Conservation (phyloP, 768 basidiomycete species). For the Mycena amicta region DNA sequence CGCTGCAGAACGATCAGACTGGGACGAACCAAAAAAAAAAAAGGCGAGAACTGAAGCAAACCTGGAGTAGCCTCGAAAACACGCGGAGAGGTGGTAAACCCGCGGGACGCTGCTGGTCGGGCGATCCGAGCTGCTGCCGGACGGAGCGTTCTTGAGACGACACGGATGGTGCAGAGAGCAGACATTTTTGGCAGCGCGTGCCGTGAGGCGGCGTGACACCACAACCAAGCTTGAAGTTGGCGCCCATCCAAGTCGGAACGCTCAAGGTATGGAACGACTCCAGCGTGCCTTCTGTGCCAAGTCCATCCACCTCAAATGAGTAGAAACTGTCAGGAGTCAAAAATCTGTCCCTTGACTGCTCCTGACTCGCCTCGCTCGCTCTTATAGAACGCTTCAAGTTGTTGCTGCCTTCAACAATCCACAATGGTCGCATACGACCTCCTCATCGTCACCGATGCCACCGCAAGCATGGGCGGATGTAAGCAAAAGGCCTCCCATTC, state of each 20-base stretch:
- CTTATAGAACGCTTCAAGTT: background rate
- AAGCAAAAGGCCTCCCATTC: conserved; percentile 1
- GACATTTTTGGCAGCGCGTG: no score
- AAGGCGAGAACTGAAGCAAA: background rate
- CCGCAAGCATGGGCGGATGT: conserved; percentile 29
- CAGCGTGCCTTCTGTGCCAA: no score
- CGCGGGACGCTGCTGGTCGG: background rate
- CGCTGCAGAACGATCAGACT: conserved; percentile 26
- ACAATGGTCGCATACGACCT: conserved; percentile 21
- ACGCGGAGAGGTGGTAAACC: background rate
- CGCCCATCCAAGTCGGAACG: no score
- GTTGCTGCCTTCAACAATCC: background rate
- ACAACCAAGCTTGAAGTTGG: no score
- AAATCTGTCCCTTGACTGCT: background rate
- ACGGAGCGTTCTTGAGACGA: background rate
- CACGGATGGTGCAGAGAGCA: background rate
- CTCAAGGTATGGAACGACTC: no score
- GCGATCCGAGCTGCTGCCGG: no score
- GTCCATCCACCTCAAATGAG: background rate
- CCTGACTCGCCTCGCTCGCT: background rate
- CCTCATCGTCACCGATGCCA: conserved; percentile 29
- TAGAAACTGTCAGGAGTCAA: background rate
- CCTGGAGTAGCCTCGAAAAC: background rate
- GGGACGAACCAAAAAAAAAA: background rate
- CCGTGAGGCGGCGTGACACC: no score